phyloP scores from a whole-genome alignment of 2,329 filamentous ascomycete genomes.

The Epichloe gansuensis region DNA sequence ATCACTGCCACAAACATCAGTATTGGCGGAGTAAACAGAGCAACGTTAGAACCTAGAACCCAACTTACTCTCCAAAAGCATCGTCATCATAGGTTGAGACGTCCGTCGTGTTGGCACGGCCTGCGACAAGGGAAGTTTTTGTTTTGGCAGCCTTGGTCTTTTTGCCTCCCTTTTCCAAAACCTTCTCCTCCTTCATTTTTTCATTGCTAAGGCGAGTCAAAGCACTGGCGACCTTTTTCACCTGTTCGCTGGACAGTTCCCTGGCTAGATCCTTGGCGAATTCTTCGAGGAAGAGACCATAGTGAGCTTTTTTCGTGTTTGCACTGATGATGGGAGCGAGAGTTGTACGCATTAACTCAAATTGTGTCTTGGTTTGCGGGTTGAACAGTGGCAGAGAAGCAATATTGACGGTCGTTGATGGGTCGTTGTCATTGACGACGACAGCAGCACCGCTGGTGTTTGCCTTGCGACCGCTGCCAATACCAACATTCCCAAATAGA shows the following conservation, averaged over 20 bases:
- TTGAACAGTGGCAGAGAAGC: slow-evolving; percentile 74
- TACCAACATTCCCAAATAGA: slow-evolving; percentile 66
- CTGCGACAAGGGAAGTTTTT: slow-evolving; percentile 69
- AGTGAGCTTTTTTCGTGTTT: slow-evolving; percentile 81
- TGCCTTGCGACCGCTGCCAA: slow-evolving; percentile 52
- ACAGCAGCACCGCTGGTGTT: slow-evolving; percentile 53
- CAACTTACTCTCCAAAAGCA: slow-evolving; percentile 66
- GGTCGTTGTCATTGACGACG: slow-evolving; percentile 57
- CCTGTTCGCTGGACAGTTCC: slow-evolving; percentile 80
- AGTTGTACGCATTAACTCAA: slow-evolving; percentile 63
- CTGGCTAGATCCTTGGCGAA: slow-evolving; percentile 78
- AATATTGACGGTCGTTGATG: slow-evolving; percentile 69
- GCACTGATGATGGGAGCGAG: slow-evolving; percentile 64
- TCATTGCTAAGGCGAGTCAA: slow-evolving; percentile 90
- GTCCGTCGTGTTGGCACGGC: slow-evolving; percentile 50
- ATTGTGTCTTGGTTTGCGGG: slow-evolving; percentile 76
- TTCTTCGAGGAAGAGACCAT: slow-evolving; percentile 79
- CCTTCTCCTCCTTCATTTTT: slow-evolving; percentile 98
- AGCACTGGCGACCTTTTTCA: slow-evolving; percentile 86
- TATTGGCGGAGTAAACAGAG: background rate
- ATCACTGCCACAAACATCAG: slow-evolving; percentile 31
- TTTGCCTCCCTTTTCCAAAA: slow-evolving; percentile 84
- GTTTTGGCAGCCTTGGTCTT: slow-evolving; percentile 95
- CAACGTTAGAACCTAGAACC: too few relatives aligned
- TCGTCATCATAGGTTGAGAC: slow-evolving; percentile 70